Conservation (phyloP, 1,284 basidiomycete species). For the Tremellales sp. region DNA sequence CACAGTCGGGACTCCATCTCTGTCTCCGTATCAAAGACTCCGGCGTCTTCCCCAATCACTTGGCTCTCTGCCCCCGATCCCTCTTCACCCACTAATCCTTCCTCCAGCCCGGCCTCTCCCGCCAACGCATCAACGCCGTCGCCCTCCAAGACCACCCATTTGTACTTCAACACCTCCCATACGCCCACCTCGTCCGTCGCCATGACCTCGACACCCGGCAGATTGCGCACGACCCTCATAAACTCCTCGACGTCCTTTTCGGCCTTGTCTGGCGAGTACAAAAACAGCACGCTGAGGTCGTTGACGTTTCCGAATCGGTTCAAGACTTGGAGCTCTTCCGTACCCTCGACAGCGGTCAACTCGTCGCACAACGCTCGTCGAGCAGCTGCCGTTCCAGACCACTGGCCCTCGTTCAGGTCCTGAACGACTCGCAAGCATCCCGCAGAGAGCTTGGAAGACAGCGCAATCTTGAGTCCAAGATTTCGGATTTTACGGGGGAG, state of each 20-base stretch:
- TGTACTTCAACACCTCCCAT: slow-evolving; percentile 73
- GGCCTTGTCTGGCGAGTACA: slow-evolving; percentile 34
- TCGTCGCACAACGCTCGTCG: slow-evolving; percentile 29
- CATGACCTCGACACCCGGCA: slow-evolving; percentile 61
- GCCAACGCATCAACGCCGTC: slow-evolving; percentile 43
- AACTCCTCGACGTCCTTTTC: slow-evolving; percentile 22
- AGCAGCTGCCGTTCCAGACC: slow-evolving; percentile 39
- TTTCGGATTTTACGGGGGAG: slow-evolving; percentile 84
- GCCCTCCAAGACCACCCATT: slow-evolving; percentile 43
- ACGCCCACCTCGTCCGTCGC: slow-evolving; percentile 65
- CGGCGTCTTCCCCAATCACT: too few relatives aligned
- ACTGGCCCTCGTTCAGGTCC: slow-evolving; percentile 58
- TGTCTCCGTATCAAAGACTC: too few relatives aligned
- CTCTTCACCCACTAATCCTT: background rate
- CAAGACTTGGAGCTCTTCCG: slow-evolving; percentile 5
- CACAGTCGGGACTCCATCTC: too few relatives aligned
- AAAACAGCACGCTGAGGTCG: slow-evolving; percentile 42
- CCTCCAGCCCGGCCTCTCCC: slow-evolving; percentile 19
- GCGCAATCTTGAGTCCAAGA: slow-evolving; percentile 86
- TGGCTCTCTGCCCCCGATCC: background rate
- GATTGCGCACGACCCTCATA: slow-evolving; percentile 29
- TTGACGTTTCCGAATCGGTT: slow-evolving; percentile 34
- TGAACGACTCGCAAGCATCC: slow-evolving; percentile 70
- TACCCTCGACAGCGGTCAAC: slow-evolving; percentile 3
- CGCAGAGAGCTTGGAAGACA: slow-evolving; percentile 76